A percentile compares a stretch with the other conserved stretches of the same genome.
Conservation (phyloP, 2,329 filamentous ascomycete species). For the Fusarium longipes region DNA sequence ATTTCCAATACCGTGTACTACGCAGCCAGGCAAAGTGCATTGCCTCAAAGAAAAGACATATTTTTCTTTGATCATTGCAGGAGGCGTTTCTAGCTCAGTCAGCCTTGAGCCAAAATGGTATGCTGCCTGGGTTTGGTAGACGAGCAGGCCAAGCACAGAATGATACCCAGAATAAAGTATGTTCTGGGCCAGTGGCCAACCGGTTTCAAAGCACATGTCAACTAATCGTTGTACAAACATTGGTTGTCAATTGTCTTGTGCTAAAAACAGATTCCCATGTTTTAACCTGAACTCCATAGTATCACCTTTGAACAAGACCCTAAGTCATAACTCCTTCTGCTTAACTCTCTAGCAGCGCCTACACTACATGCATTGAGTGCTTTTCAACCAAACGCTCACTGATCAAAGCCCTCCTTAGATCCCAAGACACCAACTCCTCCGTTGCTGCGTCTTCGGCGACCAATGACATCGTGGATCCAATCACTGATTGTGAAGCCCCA, state of each 20-base stretch:
- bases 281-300: constrained; percentile 43
- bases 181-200: not conserved
- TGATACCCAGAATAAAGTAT: not conserved
- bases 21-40: constrained; percentile 7
- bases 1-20: constrained; percentile 3
- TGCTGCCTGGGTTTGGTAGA: not conserved
- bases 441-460: constrained; percentile 59
- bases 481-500: constrained; percentile 91
- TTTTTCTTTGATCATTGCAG: not conserved
- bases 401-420: constrained; percentile 55
- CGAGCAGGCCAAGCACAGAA: not conserved
- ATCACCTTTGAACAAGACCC: constrained; percentile 31
- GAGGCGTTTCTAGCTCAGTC: not conserved
- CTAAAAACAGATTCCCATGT: constrained; percentile 33
- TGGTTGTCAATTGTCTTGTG: constrained; percentile 16
- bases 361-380: constrained; percentile 22
- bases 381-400: not conserved
- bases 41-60: not conserved
- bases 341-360: constrained; percentile 21
- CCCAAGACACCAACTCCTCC: constrained; percentile 64
- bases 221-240: not conserved
- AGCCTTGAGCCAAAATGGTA: not conserved
- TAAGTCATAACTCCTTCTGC: constrained; percentile 33
- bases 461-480: constrained; percentile 72
- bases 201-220: not conserved